Evolutionary conservation across 148 eudicot species (phyloP), one percentile per base, ranked within the genome.

Genomic region (Chenopodium suecicum): DNA sequence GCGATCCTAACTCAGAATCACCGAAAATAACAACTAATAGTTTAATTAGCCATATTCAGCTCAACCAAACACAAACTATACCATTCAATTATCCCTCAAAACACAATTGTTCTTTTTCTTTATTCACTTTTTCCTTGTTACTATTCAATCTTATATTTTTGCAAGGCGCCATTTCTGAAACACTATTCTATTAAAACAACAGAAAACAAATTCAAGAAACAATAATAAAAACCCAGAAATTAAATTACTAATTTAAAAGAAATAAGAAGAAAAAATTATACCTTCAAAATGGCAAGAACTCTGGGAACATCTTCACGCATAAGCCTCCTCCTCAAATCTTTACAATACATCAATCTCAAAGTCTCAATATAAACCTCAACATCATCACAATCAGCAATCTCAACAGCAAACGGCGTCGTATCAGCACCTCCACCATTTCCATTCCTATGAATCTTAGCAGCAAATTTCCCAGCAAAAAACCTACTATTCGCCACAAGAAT

Each of bases 221-320:
- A 25, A 73, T 9, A 47, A 47, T 46, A 70, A 56, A 72, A 56
- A 32, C 13, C 16, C 23, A 9, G 14, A 16, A 34, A 31, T 6
- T 16, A 31, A 9, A 54, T 22, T 22, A 54, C 0, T 27, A 11
- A 23, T 7, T 13, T 56, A 56, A 80, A 70, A 37, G 32, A 31
- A 25, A 4, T 0, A 31, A 47, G 1, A 25, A 32, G 5, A 5
- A 19, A 46, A 5, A 11, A 46, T 11, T 50, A 9, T 86, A 94
- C 99, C 99, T 94, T 96, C 82, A 96, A 87, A 81, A 96, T 90
- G 37, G 89, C 95, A 83, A 96, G 95, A 77, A 96, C 95, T 82
- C 87, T 88, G 29, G 87, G 41, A 27, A 96, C 99, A 82, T 96
- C 97, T 75, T 94, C 98, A 68, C 90, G 87, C 90, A 96, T 91